phyloP scores from a whole-genome alignment of 1,284 basidiomycete species.

The Sparassis latifolia region DNA sequence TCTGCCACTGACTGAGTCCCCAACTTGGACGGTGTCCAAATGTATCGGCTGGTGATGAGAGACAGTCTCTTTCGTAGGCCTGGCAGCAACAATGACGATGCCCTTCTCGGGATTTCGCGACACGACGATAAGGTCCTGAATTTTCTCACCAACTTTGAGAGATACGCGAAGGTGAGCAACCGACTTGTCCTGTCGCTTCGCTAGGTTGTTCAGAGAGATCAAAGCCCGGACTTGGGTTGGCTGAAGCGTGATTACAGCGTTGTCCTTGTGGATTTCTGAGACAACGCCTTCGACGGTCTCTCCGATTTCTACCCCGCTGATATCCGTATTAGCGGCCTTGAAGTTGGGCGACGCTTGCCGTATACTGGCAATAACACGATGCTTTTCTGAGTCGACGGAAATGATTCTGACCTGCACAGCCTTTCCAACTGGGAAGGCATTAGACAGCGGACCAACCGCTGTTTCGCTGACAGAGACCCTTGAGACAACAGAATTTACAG shows the following conservation, averaged over 20 bases:
- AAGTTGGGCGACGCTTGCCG: conserved; percentile 69
- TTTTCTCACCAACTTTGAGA: conserved; percentile 67
- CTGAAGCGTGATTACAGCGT: conserved; percentile 68
- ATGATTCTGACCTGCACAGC: conserved; percentile 86
- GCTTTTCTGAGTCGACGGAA: conserved; percentile 55
- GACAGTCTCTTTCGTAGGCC: conserved; percentile 42
- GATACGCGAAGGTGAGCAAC: conserved; percentile 64
- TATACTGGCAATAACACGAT: conserved; percentile 80
- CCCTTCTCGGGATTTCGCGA: conserved; percentile 87
- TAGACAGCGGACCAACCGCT: conserved; percentile 54
- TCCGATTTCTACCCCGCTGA: conserved; percentile 72
- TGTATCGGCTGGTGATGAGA: conserved; percentile 48
- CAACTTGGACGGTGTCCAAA: conserved; percentile 61
- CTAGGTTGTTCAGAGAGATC: conserved; percentile 81
- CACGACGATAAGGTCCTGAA: conserved; percentile 81
- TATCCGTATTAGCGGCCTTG: conserved; percentile 47
- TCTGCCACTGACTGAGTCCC: conserved; percentile 74
- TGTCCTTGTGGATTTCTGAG: conserved; percentile 78
- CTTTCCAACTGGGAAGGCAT: conserved; percentile 75
- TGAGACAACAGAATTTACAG: conserved; percentile 3
- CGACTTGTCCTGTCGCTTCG: conserved; percentile 69
- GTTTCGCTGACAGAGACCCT: conserved; percentile 43
- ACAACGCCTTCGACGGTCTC: conserved; percentile 68
- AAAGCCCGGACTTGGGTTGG: conserved; percentile 75
- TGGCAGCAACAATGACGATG: conserved; percentile 81